Conservation (phyloP, 1,284 basidiomycete species). For the Cutaneotrichosporon spelunceum region DNA sequence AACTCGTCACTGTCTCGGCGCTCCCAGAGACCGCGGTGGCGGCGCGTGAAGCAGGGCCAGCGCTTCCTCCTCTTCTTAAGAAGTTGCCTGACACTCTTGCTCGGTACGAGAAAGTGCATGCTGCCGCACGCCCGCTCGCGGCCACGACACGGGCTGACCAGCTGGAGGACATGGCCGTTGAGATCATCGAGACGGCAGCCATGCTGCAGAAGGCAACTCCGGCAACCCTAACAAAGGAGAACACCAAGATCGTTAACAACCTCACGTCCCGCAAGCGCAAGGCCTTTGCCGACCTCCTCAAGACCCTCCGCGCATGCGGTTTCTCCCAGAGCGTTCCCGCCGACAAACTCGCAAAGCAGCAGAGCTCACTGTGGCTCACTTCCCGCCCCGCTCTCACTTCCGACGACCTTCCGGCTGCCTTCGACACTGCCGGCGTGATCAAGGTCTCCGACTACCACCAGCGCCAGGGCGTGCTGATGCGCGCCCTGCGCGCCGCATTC, state of each 20-base stretch:
- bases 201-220: slow-evolving; percentile 61
- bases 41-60: slow-evolving; percentile 15
- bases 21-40: slow-evolving; percentile 16
- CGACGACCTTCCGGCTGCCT: slow-evolving; percentile 22
- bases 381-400: slow-evolving; percentile 45
- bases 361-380: slow-evolving; percentile 64
- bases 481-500: slow-evolving; percentile 64
- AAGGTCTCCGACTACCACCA: slow-evolving; percentile 66
- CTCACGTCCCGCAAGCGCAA: slow-evolving; percentile 77
- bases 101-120: slow-evolving; percentile 42
- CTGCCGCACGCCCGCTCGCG: slow-evolving; percentile 25
- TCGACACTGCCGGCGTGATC: slow-evolving; percentile 26
- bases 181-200: slow-evolving; percentile 69
- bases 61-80: slow-evolving; percentile 28
- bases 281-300: slow-evolving; percentile 86
- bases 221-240: slow-evolving; percentile 60
- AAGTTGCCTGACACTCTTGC: slow-evolving; percentile 43
- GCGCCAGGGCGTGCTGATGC: slow-evolving; percentile 66
- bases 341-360: slow-evolving; percentile 64
- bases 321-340: slow-evolving; percentile 70
- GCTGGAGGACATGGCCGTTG: slow-evolving; percentile 66
- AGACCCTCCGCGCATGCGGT: slow-evolving; percentile 79
- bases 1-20: slow-evolving; percentile 3
- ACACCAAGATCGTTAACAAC: slow-evolving; percentile 71
- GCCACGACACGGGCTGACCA: slow-evolving; percentile 18